Percentiles rank a stretch among this genome's conserved stretches.
phyloP scores from a whole-genome alignment of 495 filamentous ascomycete genomes.

The Usnea hakonensis region DNA sequence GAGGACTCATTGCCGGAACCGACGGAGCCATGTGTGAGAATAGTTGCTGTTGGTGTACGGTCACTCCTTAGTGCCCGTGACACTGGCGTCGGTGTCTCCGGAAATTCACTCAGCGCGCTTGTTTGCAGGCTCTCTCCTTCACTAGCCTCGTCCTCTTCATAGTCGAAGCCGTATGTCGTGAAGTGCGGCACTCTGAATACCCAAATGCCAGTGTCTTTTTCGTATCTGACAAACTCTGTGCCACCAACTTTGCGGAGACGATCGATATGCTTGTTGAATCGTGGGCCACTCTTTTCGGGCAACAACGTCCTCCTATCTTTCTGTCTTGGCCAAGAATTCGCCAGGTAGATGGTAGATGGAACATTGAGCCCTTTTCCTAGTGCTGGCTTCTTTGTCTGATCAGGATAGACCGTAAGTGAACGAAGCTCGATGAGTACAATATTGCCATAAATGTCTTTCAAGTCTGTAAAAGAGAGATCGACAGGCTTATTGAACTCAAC shows the following conservation, averaged over 20 bases:
- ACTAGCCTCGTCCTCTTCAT: constrained; percentile 69
- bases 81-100: constrained; percentile 53
- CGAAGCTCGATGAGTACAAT: constrained; percentile 69
- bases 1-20: constrained; percentile 31
- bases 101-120: constrained; percentile 51
- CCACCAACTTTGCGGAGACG: constrained; percentile 67
- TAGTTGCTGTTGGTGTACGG: constrained; percentile 27
- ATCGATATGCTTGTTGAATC: constrained; percentile 72
- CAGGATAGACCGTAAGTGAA: constrained; percentile 78
- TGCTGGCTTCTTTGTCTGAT: constrained; percentile 63
- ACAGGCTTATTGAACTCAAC: constrained; percentile 75
- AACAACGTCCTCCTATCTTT: constrained; percentile 49
- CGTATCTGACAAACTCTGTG: constrained; percentile 74
- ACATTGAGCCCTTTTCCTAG: constrained; percentile 85
- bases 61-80: constrained; percentile 30
- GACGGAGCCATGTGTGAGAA: constrained; percentile 28
- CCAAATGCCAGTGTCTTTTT: constrained; percentile 74
- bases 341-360: constrained; percentile 71
- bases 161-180: constrained; percentile 88
- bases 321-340: constrained; percentile 83
- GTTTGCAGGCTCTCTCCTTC: constrained; percentile 44
- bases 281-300: constrained; percentile 46
- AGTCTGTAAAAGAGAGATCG: constrained; percentile 62
- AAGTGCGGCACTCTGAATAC: constrained; percentile 88
- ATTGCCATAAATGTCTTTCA: constrained; percentile 62